These are phyloP conservation scores for Xylaria sp. DNA, from an alignment of 2,329 filamentous ascomycete species.

Conservation along the genomic window DNA sequence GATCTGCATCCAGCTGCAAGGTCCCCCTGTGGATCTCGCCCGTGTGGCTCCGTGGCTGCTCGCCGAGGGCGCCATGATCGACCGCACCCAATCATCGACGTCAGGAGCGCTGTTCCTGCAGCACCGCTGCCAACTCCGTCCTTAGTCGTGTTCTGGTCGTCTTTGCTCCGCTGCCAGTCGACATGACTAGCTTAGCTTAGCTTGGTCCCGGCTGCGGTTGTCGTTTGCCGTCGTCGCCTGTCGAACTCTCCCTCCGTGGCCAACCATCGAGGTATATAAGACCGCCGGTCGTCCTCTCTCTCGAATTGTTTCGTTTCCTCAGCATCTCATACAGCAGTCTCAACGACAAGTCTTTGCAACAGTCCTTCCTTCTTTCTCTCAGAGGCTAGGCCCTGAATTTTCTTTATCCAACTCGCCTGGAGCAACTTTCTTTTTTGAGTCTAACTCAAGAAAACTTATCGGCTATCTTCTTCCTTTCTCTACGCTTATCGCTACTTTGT, in stretches of 20 bases:
- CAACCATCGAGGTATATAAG: constrained; percentile 43
- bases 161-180: constrained; percentile 44
- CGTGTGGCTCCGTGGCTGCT: constrained; percentile 14
- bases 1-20: constrained; percentile 44
- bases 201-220: constrained; percentile 7
- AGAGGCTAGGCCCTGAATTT: constrained; percentile 51
- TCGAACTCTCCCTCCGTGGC: constrained; percentile 37
- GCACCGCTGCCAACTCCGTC: constrained; percentile 35
- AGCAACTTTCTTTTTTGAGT: constrained; percentile 54
- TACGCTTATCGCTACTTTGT: constrained; percentile 37
- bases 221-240: constrained; percentile 17
- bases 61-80: constrained; percentile 46
- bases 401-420: constrained; percentile 54
- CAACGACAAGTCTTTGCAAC: constrained; percentile 46
- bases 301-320: constrained; percentile 54
- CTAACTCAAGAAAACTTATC: constrained; percentile 44
- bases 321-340: constrained; percentile 45
- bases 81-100: constrained; percentile 53
- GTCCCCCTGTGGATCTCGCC: constrained; percentile 41
- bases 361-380: constrained; percentile 53
- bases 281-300: constrained; percentile 44
- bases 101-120: constrained; percentile 52
- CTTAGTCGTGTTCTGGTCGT: constrained; percentile 31
- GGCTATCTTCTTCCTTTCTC: constrained; percentile 38
- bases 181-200: constrained; percentile 39